Conservation (phyloP, 176 grass and related monocot genomes). For the Aegilops sharonensis region DNA sequence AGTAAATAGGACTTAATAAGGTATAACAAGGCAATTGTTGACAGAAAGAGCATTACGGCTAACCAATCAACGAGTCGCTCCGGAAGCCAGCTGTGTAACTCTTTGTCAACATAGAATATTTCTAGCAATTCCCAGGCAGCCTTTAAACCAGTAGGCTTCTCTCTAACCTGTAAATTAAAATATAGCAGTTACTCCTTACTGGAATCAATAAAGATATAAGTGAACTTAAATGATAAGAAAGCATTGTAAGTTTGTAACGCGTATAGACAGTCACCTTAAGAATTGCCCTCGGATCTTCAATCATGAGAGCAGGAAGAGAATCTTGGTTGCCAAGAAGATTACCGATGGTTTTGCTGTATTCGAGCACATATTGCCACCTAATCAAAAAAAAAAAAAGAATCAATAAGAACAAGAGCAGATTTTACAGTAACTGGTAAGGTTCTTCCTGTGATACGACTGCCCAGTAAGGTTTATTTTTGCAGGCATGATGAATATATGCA, state of each 20-base stretch:
- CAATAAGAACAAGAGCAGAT: not conserved
- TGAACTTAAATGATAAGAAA: slow-evolving; percentile 11
- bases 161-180: slow-evolving; percentile 44
- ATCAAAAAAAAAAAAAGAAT: slow-evolving; percentile 18
- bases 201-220: slow-evolving; percentile 1
- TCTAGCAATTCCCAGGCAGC: slow-evolving; percentile 95
- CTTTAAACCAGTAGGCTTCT: slow-evolving; percentile 70
- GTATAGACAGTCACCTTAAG: slow-evolving; percentile 53
- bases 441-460: not conserved
- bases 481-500: not conserved
- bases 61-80: slow-evolving; percentile 98
- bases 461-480: not conserved
- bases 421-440: not conserved
- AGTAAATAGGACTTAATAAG: slow-evolving; percentile 11
- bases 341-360: slow-evolving; percentile 79
- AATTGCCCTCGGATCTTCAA: slow-evolving; percentile 72
- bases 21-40: slow-evolving; percentile 6
- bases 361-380: slow-evolving; percentile 89
- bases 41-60: slow-evolving; percentile 77
- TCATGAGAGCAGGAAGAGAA: slow-evolving; percentile 31
- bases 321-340: slow-evolving; percentile 57
- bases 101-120: slow-evolving; percentile 98
- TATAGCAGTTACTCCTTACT: slow-evolving; percentile 1
- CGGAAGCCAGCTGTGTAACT: slow-evolving; percentile 80
- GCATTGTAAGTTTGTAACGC: not conserved